Conservation (phyloP, 352 stramenopile genomes). For the Pythium brassicae region DNA sequence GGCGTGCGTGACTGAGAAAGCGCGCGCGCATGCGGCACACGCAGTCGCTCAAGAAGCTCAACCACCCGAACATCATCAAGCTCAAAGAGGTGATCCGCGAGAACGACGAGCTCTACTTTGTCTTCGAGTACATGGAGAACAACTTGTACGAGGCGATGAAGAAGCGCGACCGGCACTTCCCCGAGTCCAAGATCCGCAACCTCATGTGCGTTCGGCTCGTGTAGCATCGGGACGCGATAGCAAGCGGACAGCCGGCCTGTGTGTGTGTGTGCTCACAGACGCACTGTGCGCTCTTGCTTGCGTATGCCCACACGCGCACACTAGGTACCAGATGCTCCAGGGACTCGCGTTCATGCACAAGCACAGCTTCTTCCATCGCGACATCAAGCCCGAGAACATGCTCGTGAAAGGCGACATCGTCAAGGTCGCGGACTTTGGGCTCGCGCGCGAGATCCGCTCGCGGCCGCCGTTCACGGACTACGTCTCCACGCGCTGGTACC, state of each 20-base stretch:
- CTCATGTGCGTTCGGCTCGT: slow-evolving; percentile 80
- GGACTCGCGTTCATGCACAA: slow-evolving; percentile 98
- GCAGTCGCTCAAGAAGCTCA: slow-evolving; percentile 92
- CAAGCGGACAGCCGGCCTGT: too few relatives aligned
- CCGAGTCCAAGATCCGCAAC: slow-evolving; percentile 94
- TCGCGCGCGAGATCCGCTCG: slow-evolving; percentile 93
- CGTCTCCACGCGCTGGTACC: slow-evolving; percentile 98
- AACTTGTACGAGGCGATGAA: slow-evolving; percentile 98
- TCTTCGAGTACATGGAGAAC: slow-evolving; percentile 99
- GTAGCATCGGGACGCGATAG: background rate
- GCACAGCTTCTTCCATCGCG: slow-evolving; percentile 97
- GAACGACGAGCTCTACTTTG: slow-evolving; percentile 97
- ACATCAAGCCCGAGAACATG: slow-evolving; percentile 99
- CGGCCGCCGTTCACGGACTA: slow-evolving; percentile 96
- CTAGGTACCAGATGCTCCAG: slow-evolving; percentile 94
- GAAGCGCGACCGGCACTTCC: slow-evolving; percentile 84
- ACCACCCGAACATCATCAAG: slow-evolving; percentile 98
- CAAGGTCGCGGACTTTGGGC: slow-evolving; percentile 98
- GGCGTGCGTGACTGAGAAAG: background rate
- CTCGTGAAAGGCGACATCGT: slow-evolving; percentile 93
- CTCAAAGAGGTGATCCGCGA: slow-evolving; percentile 98
- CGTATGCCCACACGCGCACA: too few relatives aligned
- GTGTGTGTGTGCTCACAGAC: background rate
- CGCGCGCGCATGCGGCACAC: background rate
- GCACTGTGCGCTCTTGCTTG: background rate